Evolutionary conservation across 2,329 filamentous ascomycete species (phyloP).

Genomic region (Talaromyces sp.): DNA sequence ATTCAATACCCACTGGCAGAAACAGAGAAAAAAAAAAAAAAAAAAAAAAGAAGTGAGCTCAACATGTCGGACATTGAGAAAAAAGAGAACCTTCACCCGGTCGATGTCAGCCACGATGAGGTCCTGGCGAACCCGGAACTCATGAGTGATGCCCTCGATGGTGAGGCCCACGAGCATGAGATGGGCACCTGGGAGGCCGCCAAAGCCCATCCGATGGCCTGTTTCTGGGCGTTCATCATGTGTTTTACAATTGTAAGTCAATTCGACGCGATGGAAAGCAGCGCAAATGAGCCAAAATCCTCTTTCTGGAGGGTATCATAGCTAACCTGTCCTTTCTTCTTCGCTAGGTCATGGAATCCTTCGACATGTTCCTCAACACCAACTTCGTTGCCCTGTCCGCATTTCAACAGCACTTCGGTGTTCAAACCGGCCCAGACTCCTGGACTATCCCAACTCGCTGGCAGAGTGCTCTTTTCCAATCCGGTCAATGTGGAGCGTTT

Average conservation of each 20-base stretch:
- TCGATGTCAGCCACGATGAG: constrained; percentile 38
- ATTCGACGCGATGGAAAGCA: too few species aligned
- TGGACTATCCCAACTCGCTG: constrained; percentile 46
- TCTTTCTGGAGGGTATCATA: neutral
- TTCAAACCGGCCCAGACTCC: constrained; percentile 17
- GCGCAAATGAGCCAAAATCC: too few species aligned
- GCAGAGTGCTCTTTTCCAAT: constrained; percentile 60
- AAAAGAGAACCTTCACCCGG: neutral
- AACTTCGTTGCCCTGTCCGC: constrained; percentile 50
- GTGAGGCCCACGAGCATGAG: constrained; percentile 49
- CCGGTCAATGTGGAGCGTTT: constrained; percentile 61
- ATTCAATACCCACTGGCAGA: too few species aligned
- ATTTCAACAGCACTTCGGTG: constrained; percentile 46
- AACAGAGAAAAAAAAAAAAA: neutral
- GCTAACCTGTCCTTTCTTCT: neutral
- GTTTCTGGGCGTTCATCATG: constrained; percentile 54
- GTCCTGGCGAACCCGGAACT: constrained; percentile 40
- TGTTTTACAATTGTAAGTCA: constrained; percentile 54
- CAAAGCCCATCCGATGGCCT: constrained; percentile 49
- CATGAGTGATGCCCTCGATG: constrained; percentile 46
- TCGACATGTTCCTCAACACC: constrained; percentile 53
- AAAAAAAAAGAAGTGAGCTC: neutral
- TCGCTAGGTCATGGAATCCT: constrained; percentile 54
- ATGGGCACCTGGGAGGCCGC: constrained; percentile 45
- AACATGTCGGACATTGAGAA: constrained; percentile 1